Evolutionary conservation across 2,329 filamentous ascomycete species (phyloP).

Genomic region (Lasiodiplodia citricola): DNA sequence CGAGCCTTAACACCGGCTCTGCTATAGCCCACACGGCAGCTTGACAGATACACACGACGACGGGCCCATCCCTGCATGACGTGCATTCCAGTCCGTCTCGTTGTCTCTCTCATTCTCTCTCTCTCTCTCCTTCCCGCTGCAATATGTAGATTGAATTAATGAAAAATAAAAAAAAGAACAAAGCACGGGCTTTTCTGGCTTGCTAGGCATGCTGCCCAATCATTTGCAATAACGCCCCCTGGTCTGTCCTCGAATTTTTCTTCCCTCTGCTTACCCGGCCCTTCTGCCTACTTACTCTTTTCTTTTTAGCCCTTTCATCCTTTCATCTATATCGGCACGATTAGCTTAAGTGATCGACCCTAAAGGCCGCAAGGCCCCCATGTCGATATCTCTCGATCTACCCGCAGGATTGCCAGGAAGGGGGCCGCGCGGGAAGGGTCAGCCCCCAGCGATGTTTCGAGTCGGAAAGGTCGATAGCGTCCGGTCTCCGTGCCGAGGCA

Average conservation of each 20-base stretch:
- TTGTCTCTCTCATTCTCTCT: not conserved
- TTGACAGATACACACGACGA: not conserved
- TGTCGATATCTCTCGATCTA: not conserved
- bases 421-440: no score
- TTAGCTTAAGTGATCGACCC: not conserved
- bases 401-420: not conserved
- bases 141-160: not conserved
- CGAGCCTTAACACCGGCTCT: not conserved
- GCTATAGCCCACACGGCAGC: not conserved
- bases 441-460: no score
- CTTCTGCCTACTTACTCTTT: not conserved
- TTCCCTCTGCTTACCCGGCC: no score
- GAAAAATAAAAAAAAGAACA: not conserved
- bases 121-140: not conserved
- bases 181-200: no score
- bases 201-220: no score
- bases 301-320: not conserved
- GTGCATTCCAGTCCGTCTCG: not conserved
- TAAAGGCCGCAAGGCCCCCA: no score
- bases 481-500: no score
- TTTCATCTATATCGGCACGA: not conserved
- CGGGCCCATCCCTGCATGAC: not conserved
- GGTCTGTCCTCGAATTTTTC: no score
- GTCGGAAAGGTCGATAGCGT: no score
- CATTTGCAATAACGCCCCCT: no score